Evolutionary conservation across 768 basidiomycete species (phyloP).

Genomic region (Rhizopogon vulgaris): DNA sequence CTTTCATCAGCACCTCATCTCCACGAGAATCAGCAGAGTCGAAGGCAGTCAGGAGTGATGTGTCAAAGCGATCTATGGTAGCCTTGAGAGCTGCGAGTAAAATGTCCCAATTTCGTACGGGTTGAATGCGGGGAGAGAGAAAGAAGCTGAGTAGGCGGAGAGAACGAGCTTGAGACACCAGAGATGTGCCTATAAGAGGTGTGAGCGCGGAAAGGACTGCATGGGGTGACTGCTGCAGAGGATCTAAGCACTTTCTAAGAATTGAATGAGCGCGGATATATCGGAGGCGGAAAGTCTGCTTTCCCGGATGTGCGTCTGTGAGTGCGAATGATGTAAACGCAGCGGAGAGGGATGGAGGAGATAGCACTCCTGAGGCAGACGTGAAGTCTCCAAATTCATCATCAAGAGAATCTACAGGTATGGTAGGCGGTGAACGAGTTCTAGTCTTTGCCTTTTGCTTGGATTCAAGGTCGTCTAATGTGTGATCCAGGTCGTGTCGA

Average conservation of each 20-base stretch:
- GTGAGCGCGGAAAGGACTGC: constrained; percentile 47
- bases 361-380: constrained; percentile 27
- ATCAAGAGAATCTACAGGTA: constrained; percentile 36
- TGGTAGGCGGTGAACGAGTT: constrained; percentile 51
- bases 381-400: constrained; percentile 87
- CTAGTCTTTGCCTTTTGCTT: constrained; percentile 23
- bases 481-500: constrained; percentile 32
- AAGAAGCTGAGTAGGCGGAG: constrained; percentile 72
- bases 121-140: constrained; percentile 65
- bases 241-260: constrained; percentile 51
- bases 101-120: constrained; percentile 60
- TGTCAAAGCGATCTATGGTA: constrained; percentile 86
- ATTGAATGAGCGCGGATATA: constrained; percentile 64
- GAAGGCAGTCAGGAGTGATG: constrained; percentile 78
- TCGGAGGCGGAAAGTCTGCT: constrained; percentile 40
- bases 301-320: constrained; percentile 13
- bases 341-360: constrained; percentile 7
- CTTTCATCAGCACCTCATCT: constrained; percentile 74
- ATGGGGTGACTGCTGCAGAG: constrained; percentile 61
- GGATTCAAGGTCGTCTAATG: constrained; percentile 58
- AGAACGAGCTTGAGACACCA: constrained; percentile 55
- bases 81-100: constrained; percentile 62
- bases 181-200: constrained; percentile 22
- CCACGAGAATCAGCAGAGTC: constrained; percentile 74
- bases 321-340: constrained; percentile 11